A percentile compares a stretch with the other conserved stretches of the same genome.
Evolutionary conservation across 768 basidiomycete species (phyloP).

Genomic region (Mycena polygramma): DNA sequence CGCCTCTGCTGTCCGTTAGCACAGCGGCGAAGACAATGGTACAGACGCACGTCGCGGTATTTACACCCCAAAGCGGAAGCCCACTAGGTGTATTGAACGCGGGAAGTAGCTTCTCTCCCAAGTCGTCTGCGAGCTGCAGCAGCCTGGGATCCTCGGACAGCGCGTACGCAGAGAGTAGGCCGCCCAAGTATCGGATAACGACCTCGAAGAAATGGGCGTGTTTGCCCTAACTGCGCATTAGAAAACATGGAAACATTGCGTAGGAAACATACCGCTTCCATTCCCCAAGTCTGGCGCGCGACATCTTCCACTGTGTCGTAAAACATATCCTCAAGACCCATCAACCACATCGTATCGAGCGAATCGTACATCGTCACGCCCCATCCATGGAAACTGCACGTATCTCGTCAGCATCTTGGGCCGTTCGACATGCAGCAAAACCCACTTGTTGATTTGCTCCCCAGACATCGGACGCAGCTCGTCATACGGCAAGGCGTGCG

Average conservation of each 20-base stretch:
- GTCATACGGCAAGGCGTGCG: slow-evolving; percentile 66
- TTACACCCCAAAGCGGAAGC: slow-evolving; percentile 67
- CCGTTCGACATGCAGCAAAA: slow-evolving; percentile 17
- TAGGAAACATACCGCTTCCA: slow-evolving; percentile 9
- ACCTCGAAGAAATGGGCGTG: slow-evolving; percentile 36
- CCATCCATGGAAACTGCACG: slow-evolving; percentile 79
- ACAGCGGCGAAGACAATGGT: slow-evolving; percentile 34
- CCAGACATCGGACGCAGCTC: slow-evolving; percentile 70
- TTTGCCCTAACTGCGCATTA: slow-evolving; percentile 14
- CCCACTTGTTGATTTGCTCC: slow-evolving; percentile 66
- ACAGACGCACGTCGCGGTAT: slow-evolving; percentile 57
- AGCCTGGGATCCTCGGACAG: slow-evolving; percentile 45
- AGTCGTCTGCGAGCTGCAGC: slow-evolving; percentile 68
- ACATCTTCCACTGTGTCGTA: slow-evolving; percentile 67
- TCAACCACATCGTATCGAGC: slow-evolving; percentile 86
- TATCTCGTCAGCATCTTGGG: slow-evolving; percentile 4
- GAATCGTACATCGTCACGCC: slow-evolving; percentile 81
- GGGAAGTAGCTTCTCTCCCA: slow-evolving; percentile 68
- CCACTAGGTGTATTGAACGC: slow-evolving; percentile 70
- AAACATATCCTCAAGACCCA: slow-evolving; percentile 80
- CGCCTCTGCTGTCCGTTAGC: slow-evolving; percentile 17
- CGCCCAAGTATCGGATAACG: slow-evolving; percentile 41
- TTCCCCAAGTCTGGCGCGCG: slow-evolving; percentile 35
- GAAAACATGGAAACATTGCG: background rate
- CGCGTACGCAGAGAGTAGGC: slow-evolving; percentile 39